These are phyloP conservation scores for Pseudozyma pruni DNA, from an alignment of 1,284 basidiomycete species.

Conservation along the genomic window DNA sequence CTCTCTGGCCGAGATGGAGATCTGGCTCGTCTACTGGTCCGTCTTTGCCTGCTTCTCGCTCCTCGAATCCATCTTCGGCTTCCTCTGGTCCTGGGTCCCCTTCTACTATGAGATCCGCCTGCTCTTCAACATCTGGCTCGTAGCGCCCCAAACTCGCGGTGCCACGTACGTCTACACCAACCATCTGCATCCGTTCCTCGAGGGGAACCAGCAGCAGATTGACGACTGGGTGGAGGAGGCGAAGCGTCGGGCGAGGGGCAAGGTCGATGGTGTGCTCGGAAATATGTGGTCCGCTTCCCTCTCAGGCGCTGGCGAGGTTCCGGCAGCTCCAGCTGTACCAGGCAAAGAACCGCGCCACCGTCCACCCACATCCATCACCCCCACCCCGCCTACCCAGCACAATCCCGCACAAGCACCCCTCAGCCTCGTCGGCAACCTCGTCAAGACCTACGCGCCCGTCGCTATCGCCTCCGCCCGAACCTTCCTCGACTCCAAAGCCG, in stretches of 20 bases:
- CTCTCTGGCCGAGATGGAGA: slow-evolving; percentile 59
- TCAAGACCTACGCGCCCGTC: slow-evolving; percentile 37
- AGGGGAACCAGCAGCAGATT: slow-evolving; percentile 80
- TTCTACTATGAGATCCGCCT: slow-evolving; percentile 59
- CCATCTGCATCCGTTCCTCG: slow-evolving; percentile 82
- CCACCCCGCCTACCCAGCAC: slow-evolving; percentile 33
- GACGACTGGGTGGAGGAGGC: slow-evolving; percentile 75
- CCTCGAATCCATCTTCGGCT: slow-evolving; percentile 55
- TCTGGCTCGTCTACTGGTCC: slow-evolving; percentile 64
- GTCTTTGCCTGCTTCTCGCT: slow-evolving; percentile 51
- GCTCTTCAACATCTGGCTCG: slow-evolving; percentile 62
- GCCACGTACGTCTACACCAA: slow-evolving; percentile 81
- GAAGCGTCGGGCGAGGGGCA: slow-evolving; percentile 22
- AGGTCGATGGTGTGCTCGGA: slow-evolving; percentile 16
- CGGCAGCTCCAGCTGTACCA: background rate
- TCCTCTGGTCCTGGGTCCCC: slow-evolving; percentile 61
- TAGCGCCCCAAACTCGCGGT: slow-evolving; percentile 70
- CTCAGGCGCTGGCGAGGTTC: background rate
- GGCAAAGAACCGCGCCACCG: slow-evolving; percentile 23
- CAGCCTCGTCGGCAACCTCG: slow-evolving; percentile 31
- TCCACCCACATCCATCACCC: slow-evolving; percentile 9
- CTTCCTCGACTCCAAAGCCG: slow-evolving; percentile 28
- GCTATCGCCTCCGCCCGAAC: slow-evolving; percentile 31
- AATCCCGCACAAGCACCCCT: slow-evolving; percentile 38
- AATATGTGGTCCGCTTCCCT: slow-evolving; percentile 18